These are phyloP conservation scores for Blastobotrys indianensis DNA, from an alignment of 1,139 yeast species.

Conservation along the genomic window DNA sequence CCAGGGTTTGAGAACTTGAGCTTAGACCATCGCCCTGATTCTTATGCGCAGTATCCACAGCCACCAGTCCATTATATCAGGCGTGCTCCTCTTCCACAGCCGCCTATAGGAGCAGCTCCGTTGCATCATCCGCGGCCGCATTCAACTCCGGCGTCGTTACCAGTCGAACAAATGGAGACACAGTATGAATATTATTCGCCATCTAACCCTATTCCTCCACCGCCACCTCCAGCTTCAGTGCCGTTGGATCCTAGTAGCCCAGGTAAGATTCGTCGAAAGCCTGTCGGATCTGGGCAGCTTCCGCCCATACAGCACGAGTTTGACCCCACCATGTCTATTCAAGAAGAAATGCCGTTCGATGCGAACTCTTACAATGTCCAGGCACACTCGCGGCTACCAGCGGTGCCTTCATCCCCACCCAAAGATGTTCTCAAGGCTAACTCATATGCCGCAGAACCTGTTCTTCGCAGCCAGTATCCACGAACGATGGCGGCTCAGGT, in stretches of 20 bases:
- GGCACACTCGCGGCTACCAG: slow-evolving; percentile 4
- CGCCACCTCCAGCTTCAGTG: slow-evolving; percentile 2
- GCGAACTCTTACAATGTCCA: slow-evolving; percentile 22
- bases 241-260: slow-evolving; percentile 6
- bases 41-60: background rate
- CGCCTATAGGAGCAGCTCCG: slow-evolving; percentile 7
- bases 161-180: background rate
- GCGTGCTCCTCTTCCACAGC: background rate
- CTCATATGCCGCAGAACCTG: slow-evolving; percentile 29
- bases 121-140: slow-evolving; percentile 3
- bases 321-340: slow-evolving; percentile 2
- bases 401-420: slow-evolving; percentile 2
- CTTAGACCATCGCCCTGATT: slow-evolving; percentile 7
- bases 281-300: slow-evolving; percentile 16
- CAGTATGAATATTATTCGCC: background rate
- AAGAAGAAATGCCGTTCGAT: slow-evolving; percentile 24
- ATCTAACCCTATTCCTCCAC: background rate
- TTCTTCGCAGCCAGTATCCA: slow-evolving; percentile 17
- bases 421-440: slow-evolving; percentile 21
- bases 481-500: slow-evolving; percentile 7
- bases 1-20: slow-evolving; percentile 11
- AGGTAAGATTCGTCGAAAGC: slow-evolving; percentile 16
- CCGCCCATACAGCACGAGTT: slow-evolving; percentile 10
- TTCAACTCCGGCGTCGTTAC: slow-evolving; percentile 5
- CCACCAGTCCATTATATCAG: background rate